These are phyloP conservation scores for Peltaster fructicola DNA, from an alignment of 2,329 filamentous ascomycete genomes.

Conservation along the genomic window DNA sequence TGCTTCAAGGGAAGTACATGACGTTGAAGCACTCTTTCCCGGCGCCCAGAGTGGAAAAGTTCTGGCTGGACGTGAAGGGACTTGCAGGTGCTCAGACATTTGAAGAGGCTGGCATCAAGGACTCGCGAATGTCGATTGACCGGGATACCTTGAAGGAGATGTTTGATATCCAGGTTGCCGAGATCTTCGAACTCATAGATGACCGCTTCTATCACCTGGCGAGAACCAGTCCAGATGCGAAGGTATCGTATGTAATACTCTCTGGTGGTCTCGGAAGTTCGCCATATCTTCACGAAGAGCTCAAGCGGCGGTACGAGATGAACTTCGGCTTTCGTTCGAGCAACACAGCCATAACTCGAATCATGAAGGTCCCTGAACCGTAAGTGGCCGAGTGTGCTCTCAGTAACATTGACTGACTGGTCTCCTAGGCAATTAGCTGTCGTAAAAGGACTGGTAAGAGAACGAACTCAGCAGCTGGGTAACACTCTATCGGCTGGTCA, in stretches of 20 bases:
- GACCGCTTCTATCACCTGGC: constrained; percentile 2
- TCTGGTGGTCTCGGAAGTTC: constrained; percentile 10
- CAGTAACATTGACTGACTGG: not conserved
- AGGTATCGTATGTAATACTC: constrained; percentile 7
- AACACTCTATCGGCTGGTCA: not conserved
- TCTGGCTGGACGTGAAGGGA: constrained; percentile 6
- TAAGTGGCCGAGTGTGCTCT: not conserved
- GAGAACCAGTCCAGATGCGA: constrained; percentile 1
- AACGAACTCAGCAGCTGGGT: constrained; percentile 5
- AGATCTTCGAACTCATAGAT: constrained; percentile 5
- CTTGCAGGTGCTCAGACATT: constrained; percentile 4
- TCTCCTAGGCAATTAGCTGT: constrained; percentile 5
- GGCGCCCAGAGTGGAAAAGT: constrained; percentile 4
- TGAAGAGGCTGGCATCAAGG: constrained; percentile 6
- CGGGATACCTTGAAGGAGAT: constrained; percentile 4
- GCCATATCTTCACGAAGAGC: constrained; percentile 4
- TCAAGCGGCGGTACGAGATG: constrained; percentile 6
- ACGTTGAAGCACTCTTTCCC: constrained; percentile 8
- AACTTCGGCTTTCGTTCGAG: constrained; percentile 1
- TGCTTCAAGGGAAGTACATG: constrained; percentile 7
- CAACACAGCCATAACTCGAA: constrained; percentile 1
- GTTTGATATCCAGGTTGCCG: constrained; percentile 5
- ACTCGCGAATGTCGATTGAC: constrained; percentile 7
- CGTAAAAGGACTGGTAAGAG: constrained; percentile 5
- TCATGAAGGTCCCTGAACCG: constrained; percentile 7